Conservation (phyloP, 305 asterid genomes). For the Salvia sclarea region DNA sequence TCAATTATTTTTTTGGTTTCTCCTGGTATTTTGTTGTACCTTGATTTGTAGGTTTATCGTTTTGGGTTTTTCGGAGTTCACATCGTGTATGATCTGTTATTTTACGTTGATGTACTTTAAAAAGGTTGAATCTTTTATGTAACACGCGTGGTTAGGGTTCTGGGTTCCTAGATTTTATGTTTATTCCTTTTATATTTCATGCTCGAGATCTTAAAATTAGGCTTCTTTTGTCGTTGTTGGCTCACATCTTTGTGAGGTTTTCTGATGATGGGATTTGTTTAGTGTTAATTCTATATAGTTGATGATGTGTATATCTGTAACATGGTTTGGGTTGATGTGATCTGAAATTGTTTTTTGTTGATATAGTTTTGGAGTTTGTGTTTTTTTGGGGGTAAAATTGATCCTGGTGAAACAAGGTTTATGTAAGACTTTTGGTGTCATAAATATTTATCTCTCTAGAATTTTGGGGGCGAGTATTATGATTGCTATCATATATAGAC, state of each 20-base stretch:
- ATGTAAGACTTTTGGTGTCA: not conserved
- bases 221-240: not conserved
- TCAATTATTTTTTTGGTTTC: not conserved
- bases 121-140: not conserved
- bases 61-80: not conserved
- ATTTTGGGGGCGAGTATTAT: constrained; percentile 32
- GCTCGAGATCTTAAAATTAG: constrained; percentile 8
- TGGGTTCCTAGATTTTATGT: not conserved
- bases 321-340: not conserved
- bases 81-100: constrained; percentile 29
- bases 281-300: not conserved
- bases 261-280: not conserved
- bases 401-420: not conserved
- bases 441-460: not conserved
- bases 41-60: constrained; percentile 10
- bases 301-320: not conserved
- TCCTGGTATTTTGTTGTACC: not conserved
- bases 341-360: not conserved
- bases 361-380: not conserved
- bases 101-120: not conserved
- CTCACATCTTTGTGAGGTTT: not conserved
- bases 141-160: not conserved
- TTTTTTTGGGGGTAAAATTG: too few species aligned
- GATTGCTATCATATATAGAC: constrained; percentile 9
- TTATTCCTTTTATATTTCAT: not conserved